Evolutionary conservation across 495 filamentous ascomycete genomes (phyloP), one percentile per base, ranked within the genome.

Genomic region (Pyrenula aspistea): DNA sequence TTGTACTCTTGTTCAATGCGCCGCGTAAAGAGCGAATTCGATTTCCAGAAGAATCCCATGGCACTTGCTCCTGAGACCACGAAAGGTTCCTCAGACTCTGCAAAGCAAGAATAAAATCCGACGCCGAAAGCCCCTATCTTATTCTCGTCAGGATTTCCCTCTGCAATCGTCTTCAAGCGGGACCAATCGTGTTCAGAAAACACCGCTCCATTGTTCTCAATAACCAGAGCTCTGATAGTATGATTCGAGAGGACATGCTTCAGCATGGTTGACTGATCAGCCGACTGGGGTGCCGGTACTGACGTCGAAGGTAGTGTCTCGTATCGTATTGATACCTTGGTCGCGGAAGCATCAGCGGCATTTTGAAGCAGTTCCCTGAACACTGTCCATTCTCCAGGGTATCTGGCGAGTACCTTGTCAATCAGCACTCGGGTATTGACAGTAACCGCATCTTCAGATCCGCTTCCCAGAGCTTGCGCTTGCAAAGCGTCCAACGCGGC

Each of bases 21-120:
- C 62, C 89, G 84, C 2, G 94, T 99, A 65, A 93, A 96, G 2
- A 99, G 77, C 4, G 88, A 87, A 68, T 96, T 95, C 19, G 84
- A 88, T 67, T 95, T 96, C 94, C 94, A 99, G 71, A 96, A 97
- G 67, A 99, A 99, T 11, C 92, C 92, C 88, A 99, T 94, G 22
- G 89, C 91, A 64, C 93, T 81, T 53, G 79, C 80, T 1, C 93
- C 94, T 0, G 92, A 96, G 51, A 86, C 89, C 54, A 97, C 85
- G 67, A 97, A 96, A 2, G 94, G 94, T 62, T 96, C 89, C 65
- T 99, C 94, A 65, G 91, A 96, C 65, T 97, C 93, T 59, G 93
- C 87, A 70, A 99, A 99, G 31, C 97, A 93, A 68, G 88, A 93
- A 74, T 99, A 99, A 69, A 99, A 97, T 2, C 94, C 94, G 42